Evolutionary conservation across 2,329 filamentous ascomycete species (phyloP).

Genomic region (Gliomastix tumulicola): DNA sequence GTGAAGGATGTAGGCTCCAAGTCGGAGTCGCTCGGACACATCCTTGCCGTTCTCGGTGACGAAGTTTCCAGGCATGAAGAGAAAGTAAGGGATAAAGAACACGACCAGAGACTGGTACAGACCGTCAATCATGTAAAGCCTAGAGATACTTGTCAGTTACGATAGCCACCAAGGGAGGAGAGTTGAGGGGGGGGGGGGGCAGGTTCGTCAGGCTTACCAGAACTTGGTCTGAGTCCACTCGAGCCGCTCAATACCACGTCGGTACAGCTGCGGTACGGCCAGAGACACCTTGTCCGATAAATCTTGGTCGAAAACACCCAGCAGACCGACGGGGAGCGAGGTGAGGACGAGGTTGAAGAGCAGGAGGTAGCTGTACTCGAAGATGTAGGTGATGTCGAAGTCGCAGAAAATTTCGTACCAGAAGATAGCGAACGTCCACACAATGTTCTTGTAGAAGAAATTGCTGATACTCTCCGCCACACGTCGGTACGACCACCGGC

Average conservation of each 20-base stretch:
- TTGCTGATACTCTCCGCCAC: slow-evolving; percentile 92
- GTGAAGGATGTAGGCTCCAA: slow-evolving; percentile 82
- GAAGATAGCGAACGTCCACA: slow-evolving; percentile 95
- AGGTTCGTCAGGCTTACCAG: slow-evolving; percentile 54
- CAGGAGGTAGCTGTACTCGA: slow-evolving; percentile 96
- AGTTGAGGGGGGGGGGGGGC: too few relatives aligned
- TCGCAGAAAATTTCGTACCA: slow-evolving; percentile 96
- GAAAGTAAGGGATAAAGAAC: slow-evolving; percentile 86
- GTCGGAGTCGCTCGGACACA: slow-evolving; percentile 71
- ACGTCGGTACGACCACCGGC: slow-evolving; percentile 92
- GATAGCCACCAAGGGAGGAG: neutral
- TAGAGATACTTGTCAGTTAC: slow-evolving; percentile 20
- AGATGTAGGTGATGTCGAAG: slow-evolving; percentile 94
- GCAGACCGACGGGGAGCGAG: slow-evolving; percentile 86
- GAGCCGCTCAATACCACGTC: slow-evolving; percentile 86
- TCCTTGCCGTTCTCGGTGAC: slow-evolving; percentile 66
- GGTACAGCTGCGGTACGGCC: slow-evolving; percentile 91
- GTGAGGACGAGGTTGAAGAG: slow-evolving; percentile 97
- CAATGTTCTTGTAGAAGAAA: slow-evolving; percentile 99
- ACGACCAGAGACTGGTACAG: slow-evolving; percentile 90
- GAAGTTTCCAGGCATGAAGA: slow-evolving; percentile 64
- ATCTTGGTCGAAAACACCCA: slow-evolving; percentile 96
- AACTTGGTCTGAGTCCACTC: slow-evolving; percentile 98
- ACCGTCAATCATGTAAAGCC: slow-evolving; percentile 91
- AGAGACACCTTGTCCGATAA: slow-evolving; percentile 91